Conservation (phyloP, 163 green algal species). For the Chlorella variabilis region DNA sequence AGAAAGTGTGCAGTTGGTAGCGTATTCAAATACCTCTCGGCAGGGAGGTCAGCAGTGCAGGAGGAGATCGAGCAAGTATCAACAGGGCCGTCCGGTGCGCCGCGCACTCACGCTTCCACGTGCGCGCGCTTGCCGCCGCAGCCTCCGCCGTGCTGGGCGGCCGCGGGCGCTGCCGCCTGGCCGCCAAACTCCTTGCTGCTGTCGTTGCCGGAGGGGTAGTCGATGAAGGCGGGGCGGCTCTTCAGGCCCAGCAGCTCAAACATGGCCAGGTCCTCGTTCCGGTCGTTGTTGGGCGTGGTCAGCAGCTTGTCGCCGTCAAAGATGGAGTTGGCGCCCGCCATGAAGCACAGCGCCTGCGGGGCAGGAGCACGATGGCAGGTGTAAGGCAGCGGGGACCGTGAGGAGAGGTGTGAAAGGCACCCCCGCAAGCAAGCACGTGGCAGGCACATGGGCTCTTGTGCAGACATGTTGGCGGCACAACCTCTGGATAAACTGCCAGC, state of each 20-base stretch:
- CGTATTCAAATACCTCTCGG: too few relatives aligned
- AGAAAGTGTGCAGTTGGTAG: too few relatives aligned
- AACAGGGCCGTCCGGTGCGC: too few relatives aligned
- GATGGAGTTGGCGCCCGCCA: slow-evolving; percentile 98
- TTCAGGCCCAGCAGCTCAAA: slow-evolving; percentile 86
- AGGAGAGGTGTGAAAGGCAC: too few relatives aligned
- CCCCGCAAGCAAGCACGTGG: too few relatives aligned
- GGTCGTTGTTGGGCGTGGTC: slow-evolving; percentile 97
- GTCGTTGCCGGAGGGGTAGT: slow-evolving; percentile 77
- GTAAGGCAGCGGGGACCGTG: too few relatives aligned
- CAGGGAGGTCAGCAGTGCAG: too few relatives aligned
- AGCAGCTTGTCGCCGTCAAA: slow-evolving; percentile 99
- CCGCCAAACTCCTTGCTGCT: not conserved
- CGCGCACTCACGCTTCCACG: not conserved
- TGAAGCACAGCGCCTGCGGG: slow-evolving; percentile 92
- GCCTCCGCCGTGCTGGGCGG: not conserved
- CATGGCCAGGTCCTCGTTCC: slow-evolving; percentile 82
- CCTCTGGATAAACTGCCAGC: too few relatives aligned
- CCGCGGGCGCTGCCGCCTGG: not conserved
- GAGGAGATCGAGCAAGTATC: too few relatives aligned
- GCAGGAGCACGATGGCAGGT: too few relatives aligned
- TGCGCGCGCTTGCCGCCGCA: slow-evolving; percentile 7
- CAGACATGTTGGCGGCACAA: too few relatives aligned
- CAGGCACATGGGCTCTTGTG: too few relatives aligned
- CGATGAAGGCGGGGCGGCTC: slow-evolving; percentile 84